These are phyloP conservation scores for Craterostigma plantagineum DNA, from an alignment of 257 asterid genomes.

Conservation along the genomic window DNA sequence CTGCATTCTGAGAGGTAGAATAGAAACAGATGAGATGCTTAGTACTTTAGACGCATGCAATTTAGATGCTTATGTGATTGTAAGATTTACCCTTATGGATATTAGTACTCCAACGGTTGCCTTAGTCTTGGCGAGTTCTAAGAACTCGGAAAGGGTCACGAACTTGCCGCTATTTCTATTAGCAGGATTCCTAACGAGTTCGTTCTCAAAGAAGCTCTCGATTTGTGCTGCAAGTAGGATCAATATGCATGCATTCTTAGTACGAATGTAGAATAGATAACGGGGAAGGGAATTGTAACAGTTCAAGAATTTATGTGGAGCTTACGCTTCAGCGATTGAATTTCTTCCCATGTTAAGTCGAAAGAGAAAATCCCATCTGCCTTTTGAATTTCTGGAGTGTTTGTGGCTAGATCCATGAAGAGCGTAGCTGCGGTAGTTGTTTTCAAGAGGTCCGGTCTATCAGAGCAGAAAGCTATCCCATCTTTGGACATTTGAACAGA, in stretches of 20 bases:
- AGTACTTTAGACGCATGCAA: too few species aligned
- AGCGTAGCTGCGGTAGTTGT: slow-evolving; percentile 60
- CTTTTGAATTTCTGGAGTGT: slow-evolving; percentile 33
- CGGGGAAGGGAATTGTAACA: not conserved
- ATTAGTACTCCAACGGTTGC: slow-evolving; percentile 38
- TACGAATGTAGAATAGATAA: not conserved
- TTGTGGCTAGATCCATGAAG: slow-evolving; percentile 30
- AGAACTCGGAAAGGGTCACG: slow-evolving; percentile 42
- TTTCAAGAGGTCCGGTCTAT: slow-evolving; percentile 48
- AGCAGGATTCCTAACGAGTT: slow-evolving; percentile 37
- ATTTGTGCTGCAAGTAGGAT: slow-evolving; percentile 35
- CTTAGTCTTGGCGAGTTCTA: slow-evolving; percentile 47
- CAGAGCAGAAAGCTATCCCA: slow-evolving; percentile 70
- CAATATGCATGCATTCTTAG: not conserved
- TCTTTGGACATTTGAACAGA: slow-evolving; percentile 81
- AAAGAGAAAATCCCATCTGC: slow-evolving; percentile 70
- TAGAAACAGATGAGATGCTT: slow-evolving; percentile 1
- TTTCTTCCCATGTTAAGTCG: slow-evolving; percentile 64
- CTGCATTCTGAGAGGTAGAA: slow-evolving; percentile 37
- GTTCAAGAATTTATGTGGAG: not conserved
- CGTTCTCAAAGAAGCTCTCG: slow-evolving; percentile 20
- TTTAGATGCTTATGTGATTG: not conserved
- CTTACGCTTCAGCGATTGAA: slow-evolving; percentile 55
- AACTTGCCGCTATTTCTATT: slow-evolving; percentile 56
- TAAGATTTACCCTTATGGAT: slow-evolving; percentile 14